Conservation (phyloP, 2,329 filamentous ascomycete genomes). For the Arthrocladium fulminans region DNA sequence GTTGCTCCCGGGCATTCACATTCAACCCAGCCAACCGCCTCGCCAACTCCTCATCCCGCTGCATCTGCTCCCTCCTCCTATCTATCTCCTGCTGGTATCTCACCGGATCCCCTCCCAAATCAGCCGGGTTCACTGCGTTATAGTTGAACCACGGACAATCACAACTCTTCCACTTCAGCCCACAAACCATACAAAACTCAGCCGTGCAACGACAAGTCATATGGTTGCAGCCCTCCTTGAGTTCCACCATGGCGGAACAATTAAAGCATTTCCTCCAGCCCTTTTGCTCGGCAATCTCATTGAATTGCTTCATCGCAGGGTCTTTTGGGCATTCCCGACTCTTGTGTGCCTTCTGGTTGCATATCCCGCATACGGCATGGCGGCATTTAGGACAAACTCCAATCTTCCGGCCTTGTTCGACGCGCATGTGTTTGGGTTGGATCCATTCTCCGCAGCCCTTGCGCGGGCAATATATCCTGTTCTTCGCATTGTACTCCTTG, state of each 20-base stretch:
- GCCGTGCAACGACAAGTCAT: slow-evolving; percentile 79
- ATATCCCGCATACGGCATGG: slow-evolving; percentile 64
- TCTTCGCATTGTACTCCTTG: slow-evolving; percentile 63
- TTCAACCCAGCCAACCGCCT: slow-evolving; percentile 42
- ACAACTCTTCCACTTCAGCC: slow-evolving; percentile 71
- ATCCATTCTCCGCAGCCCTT: slow-evolving; percentile 72
- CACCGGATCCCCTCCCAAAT: slow-evolving; percentile 33
- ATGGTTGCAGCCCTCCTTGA: slow-evolving; percentile 77
- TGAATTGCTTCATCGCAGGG: slow-evolving; percentile 30
- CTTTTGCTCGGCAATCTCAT: slow-evolving; percentile 59
- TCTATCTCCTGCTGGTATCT: slow-evolving; percentile 42
- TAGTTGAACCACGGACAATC: slow-evolving; percentile 74
- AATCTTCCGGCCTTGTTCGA: slow-evolving; percentile 51
- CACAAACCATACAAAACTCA: slow-evolving; percentile 83
- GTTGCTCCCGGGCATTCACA: slow-evolving; percentile 22
- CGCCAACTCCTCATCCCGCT: slow-evolving; percentile 43
- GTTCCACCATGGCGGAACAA: slow-evolving; percentile 67
- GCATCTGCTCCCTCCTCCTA: slow-evolving; percentile 40
- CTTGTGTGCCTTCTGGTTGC: slow-evolving; percentile 66
- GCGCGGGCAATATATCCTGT: slow-evolving; percentile 68
- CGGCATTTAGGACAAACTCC: slow-evolving; percentile 64
- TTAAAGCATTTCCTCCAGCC: slow-evolving; percentile 73
- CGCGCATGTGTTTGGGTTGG: slow-evolving; percentile 58
- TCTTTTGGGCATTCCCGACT: slow-evolving; percentile 58
- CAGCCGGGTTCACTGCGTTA: slow-evolving; percentile 40